These are phyloP conservation scores for Laetiporus sulphureus DNA, from an alignment of 1,284 basidiomycete genomes.

Conservation along the genomic window DNA sequence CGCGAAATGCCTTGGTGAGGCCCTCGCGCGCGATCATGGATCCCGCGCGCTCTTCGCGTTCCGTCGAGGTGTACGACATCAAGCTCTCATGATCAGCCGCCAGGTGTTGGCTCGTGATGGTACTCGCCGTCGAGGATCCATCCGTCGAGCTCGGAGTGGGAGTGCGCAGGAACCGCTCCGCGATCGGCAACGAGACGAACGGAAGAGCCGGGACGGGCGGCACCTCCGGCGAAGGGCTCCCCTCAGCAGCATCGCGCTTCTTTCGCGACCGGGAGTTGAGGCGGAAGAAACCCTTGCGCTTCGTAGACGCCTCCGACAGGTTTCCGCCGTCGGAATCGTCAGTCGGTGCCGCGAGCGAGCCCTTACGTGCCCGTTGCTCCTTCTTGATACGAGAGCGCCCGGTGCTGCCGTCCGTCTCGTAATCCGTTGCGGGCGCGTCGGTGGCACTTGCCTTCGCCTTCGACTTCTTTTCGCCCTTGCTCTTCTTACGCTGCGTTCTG, in stretches of 20 bases:
- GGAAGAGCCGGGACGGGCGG: slow-evolving; percentile 30
- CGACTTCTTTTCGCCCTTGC: slow-evolving; percentile 23
- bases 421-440: slow-evolving; percentile 30
- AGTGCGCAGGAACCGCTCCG: slow-evolving; percentile 39
- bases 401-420: slow-evolving; percentile 27
- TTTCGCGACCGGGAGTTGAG: slow-evolving; percentile 26
- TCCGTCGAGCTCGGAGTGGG: slow-evolving; percentile 11
- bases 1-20: slow-evolving; percentile 23
- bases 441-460: slow-evolving; percentile 22
- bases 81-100: slow-evolving; percentile 3
- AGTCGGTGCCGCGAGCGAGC: slow-evolving; percentile 15
- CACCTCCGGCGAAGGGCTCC: slow-evolving; percentile 19
- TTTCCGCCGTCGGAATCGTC: slow-evolving; percentile 37
- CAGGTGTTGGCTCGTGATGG: slow-evolving; percentile 13
- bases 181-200: slow-evolving; percentile 39
- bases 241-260: slow-evolving; percentile 19
- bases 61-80: slow-evolving; percentile 4
- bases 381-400: slow-evolving; percentile 9
- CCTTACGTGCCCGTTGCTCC: slow-evolving; percentile 16
- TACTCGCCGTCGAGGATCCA: slow-evolving; percentile 14
- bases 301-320: slow-evolving; percentile 28
- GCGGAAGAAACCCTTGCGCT: slow-evolving; percentile 28
- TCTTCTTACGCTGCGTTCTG: slow-evolving; percentile 23
- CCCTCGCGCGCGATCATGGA: slow-evolving; percentile 12
- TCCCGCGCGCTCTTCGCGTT: slow-evolving; percentile 9